phyloP scores from a whole-genome alignment of 495 filamentous ascomycete species.

The Massariosphaeria phaeospora region DNA sequence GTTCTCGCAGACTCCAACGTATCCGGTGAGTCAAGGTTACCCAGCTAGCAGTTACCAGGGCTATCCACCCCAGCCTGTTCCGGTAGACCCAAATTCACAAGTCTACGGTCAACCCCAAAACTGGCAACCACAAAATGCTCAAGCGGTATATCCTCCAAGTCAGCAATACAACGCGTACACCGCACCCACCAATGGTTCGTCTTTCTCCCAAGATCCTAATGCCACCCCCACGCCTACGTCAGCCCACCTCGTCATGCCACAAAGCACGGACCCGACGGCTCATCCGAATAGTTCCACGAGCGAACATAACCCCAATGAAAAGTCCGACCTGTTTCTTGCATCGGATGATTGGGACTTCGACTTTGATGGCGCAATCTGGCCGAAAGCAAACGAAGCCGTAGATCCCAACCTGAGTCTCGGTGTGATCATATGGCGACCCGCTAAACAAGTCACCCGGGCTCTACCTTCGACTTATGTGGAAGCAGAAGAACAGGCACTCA shows the following conservation, averaged over 20 bases:
- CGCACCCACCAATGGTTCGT: not conserved
- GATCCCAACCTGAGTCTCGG: constrained; percentile 40
- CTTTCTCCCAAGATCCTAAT: constrained; percentile 7
- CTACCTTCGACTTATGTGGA: constrained; percentile 37
- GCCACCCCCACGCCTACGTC: constrained; percentile 23
- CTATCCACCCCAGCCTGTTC: constrained; percentile 23
- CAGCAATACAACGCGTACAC: constrained; percentile 9
- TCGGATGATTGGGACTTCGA: constrained; percentile 36
- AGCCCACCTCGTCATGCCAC: constrained; percentile 5
- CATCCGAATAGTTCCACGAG: constrained; percentile 7
- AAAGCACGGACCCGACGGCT: not conserved
- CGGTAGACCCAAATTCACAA: constrained; percentile 9
- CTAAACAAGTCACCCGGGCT: constrained; percentile 36
- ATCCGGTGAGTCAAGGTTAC: constrained; percentile 22
- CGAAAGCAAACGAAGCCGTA: constrained; percentile 36
- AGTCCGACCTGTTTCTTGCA: constrained; percentile 20
- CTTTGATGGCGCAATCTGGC: constrained; percentile 38
- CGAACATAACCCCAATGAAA: constrained; percentile 16
- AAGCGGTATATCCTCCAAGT: not conserved
- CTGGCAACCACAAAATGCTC: constrained; percentile 18
- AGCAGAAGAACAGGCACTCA: constrained; percentile 37
- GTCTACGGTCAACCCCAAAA: constrained; percentile 17
- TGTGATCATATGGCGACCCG: constrained; percentile 38
- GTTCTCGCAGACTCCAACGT: constrained; percentile 20
- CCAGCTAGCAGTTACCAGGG: constrained; percentile 17